Base-by-base conservation (phyloP, 805 yeast genomes). In the Hyphopichia homilentoma region DNA sequence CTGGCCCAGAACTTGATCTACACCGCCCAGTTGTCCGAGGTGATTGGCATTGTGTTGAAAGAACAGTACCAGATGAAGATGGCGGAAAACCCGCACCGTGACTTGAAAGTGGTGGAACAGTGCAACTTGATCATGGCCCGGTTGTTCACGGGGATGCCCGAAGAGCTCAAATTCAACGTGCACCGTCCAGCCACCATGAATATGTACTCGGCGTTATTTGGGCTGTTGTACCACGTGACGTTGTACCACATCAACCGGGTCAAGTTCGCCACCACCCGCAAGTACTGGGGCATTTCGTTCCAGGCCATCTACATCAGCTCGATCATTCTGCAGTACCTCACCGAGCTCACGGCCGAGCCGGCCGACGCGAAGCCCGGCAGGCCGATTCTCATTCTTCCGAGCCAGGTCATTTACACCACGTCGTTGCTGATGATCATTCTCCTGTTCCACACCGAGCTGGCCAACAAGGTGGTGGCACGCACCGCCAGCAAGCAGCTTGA, bases 261-360 rank as follows among this genome's bases (percentile, higher is more conserved):
- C 16, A 29, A 16, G 29, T 15, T 41, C 7, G 29, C 32, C 7
- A 21, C 38, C 19, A 24, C 11, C 12, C 18, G 20, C 13, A 27
- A 27, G 22, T 27, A 27, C 14, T 27, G 46, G 46, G 40, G 40
- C 9, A 37, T 37, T 20, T 29, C 38, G 19, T 42, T 35, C 32
- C 43, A 31, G 14, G 18, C 30, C 18, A 15, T 18, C 7, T 27
- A 17, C 13, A 6, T 27, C 8, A n/a, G 20, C n/a, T 27, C 35
- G 6, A 24, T 21, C 11, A 31, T 34, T 9, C 28, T 28, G 11
- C 32, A 27, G 25, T 28, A 21, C 27, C 24, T 34, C 7, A 4
- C 13, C 9, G 30, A 18, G 13, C 21, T 18, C 15, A n/a, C n/a
- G n/a, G n/a, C 20, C n/a, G 22, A 1, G 13, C n/a, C 9, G 11